Evolutionary conservation across 768 basidiomycete species (phyloP).

Genomic region (Tylopilus plumbeoviolaceoides): DNA sequence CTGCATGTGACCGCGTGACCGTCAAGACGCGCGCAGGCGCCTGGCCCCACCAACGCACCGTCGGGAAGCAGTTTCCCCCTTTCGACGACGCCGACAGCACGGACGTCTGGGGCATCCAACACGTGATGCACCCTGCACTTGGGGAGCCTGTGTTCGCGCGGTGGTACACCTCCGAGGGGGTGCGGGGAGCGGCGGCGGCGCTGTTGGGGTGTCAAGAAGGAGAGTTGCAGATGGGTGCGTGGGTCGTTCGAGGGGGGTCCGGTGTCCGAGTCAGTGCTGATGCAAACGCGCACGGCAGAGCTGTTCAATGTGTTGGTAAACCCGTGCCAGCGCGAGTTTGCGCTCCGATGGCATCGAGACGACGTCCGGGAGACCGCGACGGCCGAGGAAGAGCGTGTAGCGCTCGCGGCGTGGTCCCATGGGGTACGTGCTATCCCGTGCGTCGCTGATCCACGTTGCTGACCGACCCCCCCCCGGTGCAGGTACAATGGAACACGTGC

Average conservation of each 20-base stretch:
- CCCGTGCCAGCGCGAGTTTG: conserved; percentile 59
- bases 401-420: conserved; percentile 56
- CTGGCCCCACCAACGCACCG: conserved; percentile 66
- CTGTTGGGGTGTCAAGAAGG: conserved; percentile 54
- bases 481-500: conserved; percentile 85
- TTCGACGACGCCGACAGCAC: conserved; percentile 49
- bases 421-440: conserved; percentile 42
- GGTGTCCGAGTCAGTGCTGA: not conserved
- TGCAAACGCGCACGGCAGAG: conserved; percentile 32
- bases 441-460: not conserved
- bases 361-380: conserved; percentile 59
- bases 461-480: not conserved
- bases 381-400: conserved; percentile 54
- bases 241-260: not conserved
- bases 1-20: conserved; percentile 50
- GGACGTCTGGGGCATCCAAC: conserved; percentile 81
- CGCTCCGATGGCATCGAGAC: conserved; percentile 77
- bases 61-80: conserved; percentile 79
- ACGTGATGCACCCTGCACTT: conserved; percentile 76
- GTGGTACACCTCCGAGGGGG: conserved; percentile 61
- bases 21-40: conserved; percentile 51
- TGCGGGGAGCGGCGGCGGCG: conserved; percentile 41
- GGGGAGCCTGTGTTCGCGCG: conserved; percentile 53
- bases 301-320: conserved; percentile 76
- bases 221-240: conserved; percentile 69